Evolutionary conservation across 495 filamentous ascomycete genomes (phyloP), one percentile per base, ranked within the genome.

Genomic region (Penicillium soppii): DNA sequence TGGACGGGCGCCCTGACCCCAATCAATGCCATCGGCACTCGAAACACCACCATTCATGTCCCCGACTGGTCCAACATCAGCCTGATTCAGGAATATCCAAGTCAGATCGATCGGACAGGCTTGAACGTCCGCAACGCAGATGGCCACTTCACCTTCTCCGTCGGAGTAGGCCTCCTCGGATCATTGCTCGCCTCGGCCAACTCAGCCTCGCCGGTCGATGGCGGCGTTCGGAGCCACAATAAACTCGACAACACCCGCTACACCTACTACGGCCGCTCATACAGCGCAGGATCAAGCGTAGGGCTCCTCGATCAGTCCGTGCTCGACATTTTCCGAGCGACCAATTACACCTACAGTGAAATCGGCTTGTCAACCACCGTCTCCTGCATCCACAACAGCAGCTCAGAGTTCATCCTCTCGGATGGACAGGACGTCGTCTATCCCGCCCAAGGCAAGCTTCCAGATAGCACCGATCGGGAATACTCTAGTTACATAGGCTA

Each of bases 1-100:
- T 72, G 69, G 69, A 64, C 68, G 16, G 69, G 66, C 41, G 65
- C 69, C 7, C 57, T 68, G 9, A 72, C 69, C 1, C 67, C 69
- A 3, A 52, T 65, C 7, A 12, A 21, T 23, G 23, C 56, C 7
- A 13, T 50, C 5, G 47, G 49, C 10, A 15, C 22, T 12, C 27
- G 43, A 9, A 44, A 50, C 2, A 44, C 38, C 8, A 52, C 52
- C 1, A 27, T 57, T 0, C 23, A 32, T n/a, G 19, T 70, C 1
- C 67, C 67, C 4, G 59, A 64, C 29, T 71, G 60, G 43, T 43
- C 54, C 12, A 58, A 68, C 43, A 56, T 61, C 4, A 61, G 55
- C 17, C 13, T 62, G 5, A 32, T 65, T 23, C 33, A 26, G 7
- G 33, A 48, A 45, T 50, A 56, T 22, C 62, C 58, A 0, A 41